phyloP scores from a whole-genome alignment of 1,139 yeast species.

The Diutina scorzettiae region DNA sequence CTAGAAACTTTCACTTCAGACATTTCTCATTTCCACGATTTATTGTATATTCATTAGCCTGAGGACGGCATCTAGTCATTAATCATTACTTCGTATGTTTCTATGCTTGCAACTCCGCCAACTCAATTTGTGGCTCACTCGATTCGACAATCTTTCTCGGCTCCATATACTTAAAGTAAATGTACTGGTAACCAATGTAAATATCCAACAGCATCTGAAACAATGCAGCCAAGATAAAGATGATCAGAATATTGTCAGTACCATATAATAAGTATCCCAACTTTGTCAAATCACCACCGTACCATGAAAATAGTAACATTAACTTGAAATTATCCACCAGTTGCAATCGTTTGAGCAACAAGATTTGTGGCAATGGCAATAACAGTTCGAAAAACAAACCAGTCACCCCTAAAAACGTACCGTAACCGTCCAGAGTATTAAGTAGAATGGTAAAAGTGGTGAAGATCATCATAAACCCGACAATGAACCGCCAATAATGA shows the following conservation, averaged over 20 bases:
- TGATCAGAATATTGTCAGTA: slow-evolving; percentile 51
- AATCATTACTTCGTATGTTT: no score
- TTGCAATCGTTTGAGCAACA: slow-evolving; percentile 54
- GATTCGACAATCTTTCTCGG: no score
- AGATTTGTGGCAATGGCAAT: slow-evolving; percentile 78
- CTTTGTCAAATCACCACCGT: slow-evolving; percentile 78
- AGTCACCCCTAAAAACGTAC: slow-evolving; percentile 51
- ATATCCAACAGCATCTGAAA: slow-evolving; percentile 74
- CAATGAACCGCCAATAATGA: slow-evolving; percentile 57
- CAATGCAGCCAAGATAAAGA: slow-evolving; percentile 67
- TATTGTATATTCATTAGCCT: no score
- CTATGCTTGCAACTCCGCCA: no score
- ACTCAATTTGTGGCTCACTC: no score
- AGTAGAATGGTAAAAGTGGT: slow-evolving; percentile 34
- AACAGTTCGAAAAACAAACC: slow-evolving; percentile 76
- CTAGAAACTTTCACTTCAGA: no score
- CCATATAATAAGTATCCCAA: slow-evolving; percentile 62
- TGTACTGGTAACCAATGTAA: slow-evolving; percentile 63
- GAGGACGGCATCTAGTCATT: no score
- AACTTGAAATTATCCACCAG: slow-evolving; percentile 71
- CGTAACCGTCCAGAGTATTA: slow-evolving; percentile 28
- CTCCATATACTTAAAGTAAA: slow-evolving; percentile 28
- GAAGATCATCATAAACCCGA: slow-evolving; percentile 30
- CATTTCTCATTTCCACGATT: no score
- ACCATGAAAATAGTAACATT: slow-evolving; percentile 69